Percentiles rank a stretch among this genome's conserved stretches.
Evolutionary conservation across 2,329 filamentous ascomycete genomes (phyloP).

Genomic region (Penicillium expansum): DNA sequence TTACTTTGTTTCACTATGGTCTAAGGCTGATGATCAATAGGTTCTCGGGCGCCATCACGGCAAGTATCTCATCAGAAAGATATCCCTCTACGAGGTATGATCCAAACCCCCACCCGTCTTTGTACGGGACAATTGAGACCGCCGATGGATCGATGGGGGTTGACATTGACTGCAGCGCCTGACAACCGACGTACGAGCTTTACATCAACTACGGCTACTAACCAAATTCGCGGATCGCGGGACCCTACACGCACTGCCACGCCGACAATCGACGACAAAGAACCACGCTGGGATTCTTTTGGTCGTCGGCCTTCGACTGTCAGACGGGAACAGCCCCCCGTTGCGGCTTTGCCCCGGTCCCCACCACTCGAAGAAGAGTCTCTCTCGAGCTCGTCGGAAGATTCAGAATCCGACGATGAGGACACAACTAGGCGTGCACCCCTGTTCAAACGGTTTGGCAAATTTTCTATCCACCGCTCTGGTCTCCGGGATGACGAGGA

Average conservation of each 20-base stretch:
- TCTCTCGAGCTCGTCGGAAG: conserved; percentile 32
- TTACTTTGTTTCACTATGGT: not conserved
- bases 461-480: conserved; percentile 38
- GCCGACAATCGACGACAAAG: conserved; percentile 24
- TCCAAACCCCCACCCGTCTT: not conserved
- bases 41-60: conserved; percentile 40
- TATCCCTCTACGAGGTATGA: conserved; percentile 29
- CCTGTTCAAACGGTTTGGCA: conserved; percentile 39
- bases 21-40: conserved; percentile 21
- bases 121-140: not conserved
- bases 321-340: conserved; percentile 26
- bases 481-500: conserved; percentile 39
- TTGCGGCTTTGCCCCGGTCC: conserved; percentile 27
- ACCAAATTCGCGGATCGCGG: conserved; percentile 25
- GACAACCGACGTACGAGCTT: conserved; percentile 31
- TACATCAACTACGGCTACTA: conserved; percentile 29
- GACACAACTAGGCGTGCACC: conserved; percentile 21
- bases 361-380: conserved; percentile 37
- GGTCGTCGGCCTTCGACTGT: conserved; percentile 23
- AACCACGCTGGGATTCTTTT: conserved; percentile 23
- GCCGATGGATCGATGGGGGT: not conserved
- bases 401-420: conserved; percentile 33
- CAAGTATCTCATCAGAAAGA: conserved; percentile 40
- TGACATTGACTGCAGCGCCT: conserved; percentile 16
- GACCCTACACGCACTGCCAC: conserved; percentile 29